phyloP scores from a whole-genome alignment of 129 eudicot genomes.

The Saussurea involucrata region DNA sequence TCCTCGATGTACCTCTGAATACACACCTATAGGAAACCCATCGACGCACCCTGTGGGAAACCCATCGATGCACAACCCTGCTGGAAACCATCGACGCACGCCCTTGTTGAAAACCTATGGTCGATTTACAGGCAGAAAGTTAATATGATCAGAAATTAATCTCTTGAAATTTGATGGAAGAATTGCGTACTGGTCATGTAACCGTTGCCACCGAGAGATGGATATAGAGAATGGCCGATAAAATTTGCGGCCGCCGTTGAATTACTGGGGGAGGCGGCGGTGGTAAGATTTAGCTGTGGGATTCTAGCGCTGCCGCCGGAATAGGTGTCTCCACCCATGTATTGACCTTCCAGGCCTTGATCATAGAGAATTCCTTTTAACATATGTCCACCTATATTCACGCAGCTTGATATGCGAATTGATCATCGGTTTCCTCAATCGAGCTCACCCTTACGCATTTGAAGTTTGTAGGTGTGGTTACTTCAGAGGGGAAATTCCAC shows the following conservation, averaged over 20 bases:
- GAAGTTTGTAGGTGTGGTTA: slow-evolving; percentile 63
- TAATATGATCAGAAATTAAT: slow-evolving; percentile 13
- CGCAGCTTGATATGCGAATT: slow-evolving; percentile 82
- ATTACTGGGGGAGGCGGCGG: slow-evolving; percentile 31
- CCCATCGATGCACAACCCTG: too few relatives aligned
- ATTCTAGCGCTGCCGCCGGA: slow-evolving; percentile 63
- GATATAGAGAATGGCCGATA: slow-evolving; percentile 49
- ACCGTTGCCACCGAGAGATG: slow-evolving; percentile 53
- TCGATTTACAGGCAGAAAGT: too few relatives aligned
- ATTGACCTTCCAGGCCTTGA: slow-evolving; percentile 72
- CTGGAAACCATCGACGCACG: too few relatives aligned
- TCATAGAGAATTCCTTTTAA: slow-evolving; percentile 84
- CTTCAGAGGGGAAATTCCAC: slow-evolving; percentile 82
- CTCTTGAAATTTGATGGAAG: slow-evolving; percentile 73
- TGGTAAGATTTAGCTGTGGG: slow-evolving; percentile 53
- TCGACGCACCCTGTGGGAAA: too few relatives aligned
- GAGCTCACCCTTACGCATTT: slow-evolving; percentile 88
- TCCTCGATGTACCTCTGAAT: too few relatives aligned
- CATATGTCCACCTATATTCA: slow-evolving; percentile 74
- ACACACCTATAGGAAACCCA: too few relatives aligned
- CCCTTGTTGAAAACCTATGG: too few relatives aligned
- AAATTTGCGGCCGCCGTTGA: slow-evolving; percentile 32
- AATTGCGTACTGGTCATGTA: slow-evolving; percentile 87
- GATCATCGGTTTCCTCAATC: slow-evolving; percentile 61
- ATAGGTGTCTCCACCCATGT: slow-evolving; percentile 54